These are phyloP conservation scores for Populus nigra DNA, from an alignment of 345 rosid species.

Conservation along the genomic window DNA sequence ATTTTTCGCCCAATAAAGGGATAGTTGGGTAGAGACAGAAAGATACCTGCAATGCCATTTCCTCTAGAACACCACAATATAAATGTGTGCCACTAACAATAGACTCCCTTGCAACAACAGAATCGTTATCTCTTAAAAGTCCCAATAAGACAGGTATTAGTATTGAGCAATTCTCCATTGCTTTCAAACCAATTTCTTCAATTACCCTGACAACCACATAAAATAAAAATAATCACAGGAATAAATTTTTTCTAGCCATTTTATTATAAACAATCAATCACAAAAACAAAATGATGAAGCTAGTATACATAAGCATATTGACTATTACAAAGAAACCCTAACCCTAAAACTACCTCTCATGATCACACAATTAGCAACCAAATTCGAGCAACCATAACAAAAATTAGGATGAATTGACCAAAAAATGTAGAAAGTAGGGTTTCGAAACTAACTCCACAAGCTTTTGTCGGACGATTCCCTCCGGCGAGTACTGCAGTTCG, in stretches of 20 bases:
- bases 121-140: conserved; percentile 58
- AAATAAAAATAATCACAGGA: not conserved
- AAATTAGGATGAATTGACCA: not conserved
- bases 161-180: conserved; percentile 53
- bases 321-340: not conserved
- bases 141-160: conserved; percentile 58
- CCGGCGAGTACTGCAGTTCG: conserved; percentile 76
- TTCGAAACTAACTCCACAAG: conserved; percentile 67
- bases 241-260: no score
- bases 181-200: conserved; percentile 69
- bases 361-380: not conserved
- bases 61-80: conserved; percentile 62
- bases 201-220: conserved; percentile 61
- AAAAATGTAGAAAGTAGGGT: conserved; percentile 29
- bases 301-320: not conserved
- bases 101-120: conserved; percentile 57
- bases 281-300: no score
- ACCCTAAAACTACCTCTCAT: not conserved
- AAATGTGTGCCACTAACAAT: conserved; percentile 61
- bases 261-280: no score
- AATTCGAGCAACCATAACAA: not conserved
- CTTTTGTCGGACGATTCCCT: conserved; percentile 65
- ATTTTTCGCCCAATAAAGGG: not conserved
- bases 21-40: not conserved
- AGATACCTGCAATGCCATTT: conserved; percentile 76